Base-by-base conservation (phyloP, 2,329 filamentous ascomycete species). In the Colletotrichum sp. region DNA sequence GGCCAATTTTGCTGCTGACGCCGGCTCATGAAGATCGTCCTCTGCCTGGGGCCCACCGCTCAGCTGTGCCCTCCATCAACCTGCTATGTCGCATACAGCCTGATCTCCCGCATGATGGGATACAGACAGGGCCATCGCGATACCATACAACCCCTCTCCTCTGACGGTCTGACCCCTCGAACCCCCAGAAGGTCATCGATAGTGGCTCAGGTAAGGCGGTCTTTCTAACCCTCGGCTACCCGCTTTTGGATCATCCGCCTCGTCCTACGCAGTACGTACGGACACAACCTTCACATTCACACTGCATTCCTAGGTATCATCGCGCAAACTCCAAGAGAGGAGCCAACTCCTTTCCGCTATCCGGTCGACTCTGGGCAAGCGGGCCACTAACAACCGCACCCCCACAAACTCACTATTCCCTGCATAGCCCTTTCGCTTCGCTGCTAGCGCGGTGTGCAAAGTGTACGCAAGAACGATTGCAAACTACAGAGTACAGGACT, bases 291-390 rank as follows among this genome's bases (percentile, higher is more conserved):
- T 34, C 26, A 21, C 28, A 24, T 60, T 34, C 12, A 32, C 36
- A 28, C 44, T 44, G 32, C 72, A 59, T 39, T 73, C 34, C 36
- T 65, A 52, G 28, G 75, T 75, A 76, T 71, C 75, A 76, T 76
- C 52, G 75, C 44, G 63, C 60, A 26, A 74, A 62, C 55, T 57
- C 71, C 44, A 66, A 21, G 36, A 57, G 60, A 57, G 57, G 55
- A 44, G 21, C 67, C 60, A 62, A 63, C 75, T 75, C 49, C 75
- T 63, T 75, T 71, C 75, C 75, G 75, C 72, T 67, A 68, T 70
- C 75, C 72, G 67, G 30, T 36, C 32, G 49, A 44, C 55, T 66
- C 62, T 63, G 21, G 39, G 69, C 69, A 36, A 57, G 44, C 57
- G 71, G 74, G 44, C 57, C 65, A 68, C 55, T 44, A 65, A 71